Conservation (phyloP, 306 rosid genomes). For the Leucaena leucocephala region DNA sequence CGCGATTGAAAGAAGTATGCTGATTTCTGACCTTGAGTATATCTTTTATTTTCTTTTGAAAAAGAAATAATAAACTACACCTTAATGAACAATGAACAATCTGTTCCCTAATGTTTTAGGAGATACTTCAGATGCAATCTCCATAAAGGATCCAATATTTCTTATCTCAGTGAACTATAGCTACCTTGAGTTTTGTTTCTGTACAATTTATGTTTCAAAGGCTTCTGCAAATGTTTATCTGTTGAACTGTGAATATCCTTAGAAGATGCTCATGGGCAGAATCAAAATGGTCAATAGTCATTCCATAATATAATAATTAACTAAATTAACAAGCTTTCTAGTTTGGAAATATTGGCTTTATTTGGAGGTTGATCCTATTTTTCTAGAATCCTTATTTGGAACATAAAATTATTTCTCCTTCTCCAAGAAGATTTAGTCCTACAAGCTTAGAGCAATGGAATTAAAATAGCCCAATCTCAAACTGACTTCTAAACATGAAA, state of each 20-base stretch:
- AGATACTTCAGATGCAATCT: not conserved
- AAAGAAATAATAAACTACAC: slow-evolving; percentile 13
- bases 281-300: not conserved
- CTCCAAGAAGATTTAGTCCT: not conserved
- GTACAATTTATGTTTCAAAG: not conserved
- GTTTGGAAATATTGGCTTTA: not conserved
- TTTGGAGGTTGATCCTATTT: not conserved
- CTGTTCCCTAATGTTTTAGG: not conserved
- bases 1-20: slow-evolving; percentile 63
- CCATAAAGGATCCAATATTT: not conserved
- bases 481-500: too few species aligned
- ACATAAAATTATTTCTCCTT: not conserved
- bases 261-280: not conserved
- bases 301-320: not conserved
- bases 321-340: not conserved
- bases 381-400: not conserved
- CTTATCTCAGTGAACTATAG: not conserved
- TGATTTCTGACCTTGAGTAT: slow-evolving; percentile 13
- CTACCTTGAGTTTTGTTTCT: not conserved
- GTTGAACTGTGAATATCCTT: not conserved
- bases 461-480: not conserved
- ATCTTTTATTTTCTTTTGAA: not conserved
- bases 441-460: not conserved
- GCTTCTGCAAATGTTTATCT: not conserved
- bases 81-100: not conserved